phyloP scores from a whole-genome alignment of 2,329 filamentous ascomycete genomes.

The Neocatenulostroma microsporum region DNA sequence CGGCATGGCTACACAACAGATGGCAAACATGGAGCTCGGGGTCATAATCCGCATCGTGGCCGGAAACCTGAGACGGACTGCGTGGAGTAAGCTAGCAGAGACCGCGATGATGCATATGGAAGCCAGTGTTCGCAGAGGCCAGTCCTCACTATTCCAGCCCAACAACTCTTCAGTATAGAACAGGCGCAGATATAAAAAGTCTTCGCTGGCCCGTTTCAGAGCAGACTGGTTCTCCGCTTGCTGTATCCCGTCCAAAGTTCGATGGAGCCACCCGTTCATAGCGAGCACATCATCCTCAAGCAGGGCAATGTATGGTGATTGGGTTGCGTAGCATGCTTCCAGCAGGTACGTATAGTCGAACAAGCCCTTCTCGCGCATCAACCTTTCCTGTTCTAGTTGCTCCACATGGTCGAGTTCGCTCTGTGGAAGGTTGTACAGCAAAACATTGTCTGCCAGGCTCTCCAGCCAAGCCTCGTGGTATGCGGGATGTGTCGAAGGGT shows the following conservation, averaged over 20 bases:
- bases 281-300: slow-evolving; percentile 43
- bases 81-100: slow-evolving; percentile 3
- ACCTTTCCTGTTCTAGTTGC: slow-evolving; percentile 16
- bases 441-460: slow-evolving; percentile 34
- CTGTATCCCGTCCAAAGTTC: slow-evolving; percentile 22
- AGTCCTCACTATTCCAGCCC: slow-evolving; percentile 40
- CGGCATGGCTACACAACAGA: slow-evolving; percentile 22
- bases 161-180: slow-evolving; percentile 42
- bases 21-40: slow-evolving; percentile 19
- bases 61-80: too few species aligned
- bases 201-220: slow-evolving; percentile 14
- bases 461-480: slow-evolving; percentile 37
- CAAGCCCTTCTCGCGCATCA: slow-evolving; percentile 33
- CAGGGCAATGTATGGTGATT: slow-evolving; percentile 36
- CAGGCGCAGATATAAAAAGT: slow-evolving; percentile 38
- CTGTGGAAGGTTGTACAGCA: slow-evolving; percentile 28
- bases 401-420: background rate
- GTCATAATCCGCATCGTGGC: slow-evolving; percentile 11
- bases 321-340: slow-evolving; percentile 32
- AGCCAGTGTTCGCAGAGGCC: slow-evolving; percentile 31
- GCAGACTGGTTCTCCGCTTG: slow-evolving; percentile 31
- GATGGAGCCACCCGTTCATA: slow-evolving; percentile 42
- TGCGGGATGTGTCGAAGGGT: slow-evolving; percentile 35
- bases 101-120: slow-evolving; percentile 22
- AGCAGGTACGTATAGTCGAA: slow-evolving; percentile 40